phyloP scores from a whole-genome alignment of 345 rosid species.

The Fremontodendron californicum region DNA sequence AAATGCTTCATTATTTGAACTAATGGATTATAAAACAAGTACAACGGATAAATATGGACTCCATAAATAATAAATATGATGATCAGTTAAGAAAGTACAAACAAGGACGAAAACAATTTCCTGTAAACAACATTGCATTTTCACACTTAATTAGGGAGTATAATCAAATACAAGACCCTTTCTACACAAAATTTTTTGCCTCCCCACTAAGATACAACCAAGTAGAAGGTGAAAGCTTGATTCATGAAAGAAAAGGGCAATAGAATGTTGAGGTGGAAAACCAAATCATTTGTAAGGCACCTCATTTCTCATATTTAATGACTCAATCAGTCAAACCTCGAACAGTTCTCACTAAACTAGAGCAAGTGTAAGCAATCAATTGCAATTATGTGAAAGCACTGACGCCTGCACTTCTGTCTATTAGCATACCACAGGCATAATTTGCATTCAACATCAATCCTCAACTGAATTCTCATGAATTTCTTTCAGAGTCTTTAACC shows the following conservation, averaged over 20 bases:
- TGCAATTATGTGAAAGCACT: not conserved
- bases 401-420: not conserved
- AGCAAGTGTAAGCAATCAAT: not conserved
- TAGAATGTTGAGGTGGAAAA: not conserved
- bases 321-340: not conserved
- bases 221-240: not conserved
- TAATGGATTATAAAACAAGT: not conserved
- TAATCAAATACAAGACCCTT: not conserved
- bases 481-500: not conserved
- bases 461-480: not conserved
- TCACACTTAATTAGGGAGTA: not conserved
- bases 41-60: not conserved
- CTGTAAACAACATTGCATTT: not conserved
- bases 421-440: not conserved
- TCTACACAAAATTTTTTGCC: not conserved
- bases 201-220: not conserved
- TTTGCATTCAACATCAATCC: not conserved
- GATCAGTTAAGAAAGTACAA: not conserved
- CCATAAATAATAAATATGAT: not conserved
- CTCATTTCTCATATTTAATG: not conserved
- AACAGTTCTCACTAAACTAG: not conserved
- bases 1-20: not conserved
- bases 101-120: not conserved
- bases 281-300: not conserved
- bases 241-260: not conserved